A percentile compares a stretch with the other conserved stretches of the same genome.
These are phyloP conservation scores for Penicillium sp. DNA, from an alignment of 2,329 filamentous ascomycete genomes.

Conservation along the genomic window DNA sequence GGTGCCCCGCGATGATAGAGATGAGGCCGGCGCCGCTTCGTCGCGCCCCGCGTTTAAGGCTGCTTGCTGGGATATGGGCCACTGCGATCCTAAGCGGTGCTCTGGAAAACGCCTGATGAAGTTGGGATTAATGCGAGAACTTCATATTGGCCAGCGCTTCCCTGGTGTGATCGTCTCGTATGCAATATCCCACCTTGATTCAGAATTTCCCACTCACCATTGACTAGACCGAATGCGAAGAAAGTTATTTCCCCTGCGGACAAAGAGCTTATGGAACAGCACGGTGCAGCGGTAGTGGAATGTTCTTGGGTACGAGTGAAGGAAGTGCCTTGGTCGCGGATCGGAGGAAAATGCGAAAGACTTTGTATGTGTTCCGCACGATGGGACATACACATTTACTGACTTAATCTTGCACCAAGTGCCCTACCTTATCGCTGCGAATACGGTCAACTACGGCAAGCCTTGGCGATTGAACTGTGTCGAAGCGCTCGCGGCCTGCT, in stretches of 20 bases:
- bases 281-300: constrained; percentile 93
- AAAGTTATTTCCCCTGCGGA: constrained; percentile 81
- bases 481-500: constrained; percentile 89
- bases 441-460: constrained; percentile 94
- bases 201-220: not conserved
- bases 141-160: constrained; percentile 88
- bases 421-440: constrained; percentile 93
- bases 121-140: constrained; percentile 87
- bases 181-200: constrained; percentile 19
- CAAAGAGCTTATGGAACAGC: constrained; percentile 74
- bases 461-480: constrained; percentile 95
- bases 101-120: constrained; percentile 94
- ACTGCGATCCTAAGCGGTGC: constrained; percentile 96
- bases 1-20: constrained; percentile 45
- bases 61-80: constrained; percentile 95
- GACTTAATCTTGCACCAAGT: constrained; percentile 43
- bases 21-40: constrained; percentile 32
- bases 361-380: constrained; percentile 49
- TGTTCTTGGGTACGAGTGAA: constrained; percentile 92
- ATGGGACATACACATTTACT: not conserved
- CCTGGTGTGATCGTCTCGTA: constrained; percentile 85
- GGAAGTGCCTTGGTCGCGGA: constrained; percentile 86
- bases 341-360: constrained; percentile 90
- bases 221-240: constrained; percentile 75
- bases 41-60: constrained; percentile 70